Evolutionary conservation across 2,329 filamentous ascomycete genomes (phyloP), one percentile per base, ranked within the genome.

Genomic region (Botryosphaeria dothidea): DNA sequence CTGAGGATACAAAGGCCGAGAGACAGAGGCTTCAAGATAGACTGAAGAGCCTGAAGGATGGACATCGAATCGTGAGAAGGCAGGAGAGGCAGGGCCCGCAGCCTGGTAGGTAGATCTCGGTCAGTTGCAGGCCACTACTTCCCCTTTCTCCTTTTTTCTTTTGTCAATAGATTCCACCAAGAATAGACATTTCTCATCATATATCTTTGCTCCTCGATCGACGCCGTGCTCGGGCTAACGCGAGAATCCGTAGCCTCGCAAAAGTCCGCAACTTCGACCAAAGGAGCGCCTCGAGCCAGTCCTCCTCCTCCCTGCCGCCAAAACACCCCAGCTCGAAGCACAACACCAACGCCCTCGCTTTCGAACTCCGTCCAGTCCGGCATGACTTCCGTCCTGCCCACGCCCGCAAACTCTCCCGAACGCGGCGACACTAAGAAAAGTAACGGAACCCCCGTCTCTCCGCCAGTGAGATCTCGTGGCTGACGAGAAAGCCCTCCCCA

Each of bases 101-200:
- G 15, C 56, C n/a, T 15, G 56, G 56, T 60, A 60, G 56, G 56
- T 60, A 60, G 56, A n/a, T n/a, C n/a, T n/a, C n/a, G n/a, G n/a
- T n/a, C n/a, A n/a, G n/a, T n/a, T n/a, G n/a, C n/a, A n/a, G n/a
- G n/a, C n/a, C n/a, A n/a, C n/a, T n/a, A n/a, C n/a, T n/a, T n/a
- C n/a, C n/a, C n/a, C n/a, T n/a, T n/a, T 43, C 19, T 25, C 31
- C 31, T 56, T 27, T 5, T 17, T 25, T 15, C 15, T n/a, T 25
- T 21, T 38, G 8, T 13, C 21, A 7, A 25, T 41, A 34, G 6
- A 25, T 48, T 23, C 21, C 45, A n/a, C n/a, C n/a, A n/a, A n/a
- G n/a, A 19, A 48, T 25, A 45, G 4, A 23, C 15, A 4, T 45
- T 19, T 6, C 17, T 19, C 41, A 7, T 45, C 41, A 45, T 45